These are phyloP conservation scores for Wickerhamiella kurtzmanii DNA, from an alignment of 805 yeast genomes.

Conservation along the genomic window DNA sequence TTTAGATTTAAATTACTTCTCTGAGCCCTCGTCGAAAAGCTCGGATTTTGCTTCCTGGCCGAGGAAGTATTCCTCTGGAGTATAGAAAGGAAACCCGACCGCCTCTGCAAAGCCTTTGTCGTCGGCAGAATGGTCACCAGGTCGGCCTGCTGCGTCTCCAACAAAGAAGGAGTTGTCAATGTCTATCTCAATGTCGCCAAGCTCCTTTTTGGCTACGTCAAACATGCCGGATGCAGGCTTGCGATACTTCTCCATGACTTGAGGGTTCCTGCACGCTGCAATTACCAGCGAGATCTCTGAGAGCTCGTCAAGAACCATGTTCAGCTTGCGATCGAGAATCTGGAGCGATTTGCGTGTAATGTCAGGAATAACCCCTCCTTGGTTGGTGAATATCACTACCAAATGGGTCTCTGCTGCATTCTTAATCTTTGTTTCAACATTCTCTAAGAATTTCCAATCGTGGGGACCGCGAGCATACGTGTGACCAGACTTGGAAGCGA, in stretches of 20 bases:
- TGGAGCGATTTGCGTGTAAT: constrained; percentile 27
- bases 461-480: constrained; percentile 42
- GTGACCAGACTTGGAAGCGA: constrained; percentile 48
- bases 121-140: constrained; percentile 62
- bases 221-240: constrained; percentile 80
- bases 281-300: constrained; percentile 20
- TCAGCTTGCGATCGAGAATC: constrained; percentile 22
- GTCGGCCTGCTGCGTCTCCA: constrained; percentile 96
- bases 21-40: neutral
- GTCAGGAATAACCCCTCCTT: constrained; percentile 46
- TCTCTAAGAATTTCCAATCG: constrained; percentile 56
- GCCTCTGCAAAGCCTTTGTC: constrained; percentile 58
- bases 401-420: constrained; percentile 19
- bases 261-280: constrained; percentile 48
- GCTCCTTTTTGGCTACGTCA: constrained; percentile 35
- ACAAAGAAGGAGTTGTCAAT: constrained; percentile 43
- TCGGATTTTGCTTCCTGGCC: neutral
- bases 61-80: constrained; percentile 59
- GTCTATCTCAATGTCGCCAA: constrained; percentile 28
- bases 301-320: constrained; percentile 6
- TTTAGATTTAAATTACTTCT: neutral
- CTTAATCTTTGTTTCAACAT: constrained; percentile 10
- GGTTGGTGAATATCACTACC: constrained; percentile 73
- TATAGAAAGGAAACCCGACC: constrained; percentile 38
- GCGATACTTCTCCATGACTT: constrained; percentile 16